Evolutionary conservation across 257 asterid species (phyloP), one percentile per base, ranked within the genome.

Genomic region (Solanum ossicruentum): DNA sequence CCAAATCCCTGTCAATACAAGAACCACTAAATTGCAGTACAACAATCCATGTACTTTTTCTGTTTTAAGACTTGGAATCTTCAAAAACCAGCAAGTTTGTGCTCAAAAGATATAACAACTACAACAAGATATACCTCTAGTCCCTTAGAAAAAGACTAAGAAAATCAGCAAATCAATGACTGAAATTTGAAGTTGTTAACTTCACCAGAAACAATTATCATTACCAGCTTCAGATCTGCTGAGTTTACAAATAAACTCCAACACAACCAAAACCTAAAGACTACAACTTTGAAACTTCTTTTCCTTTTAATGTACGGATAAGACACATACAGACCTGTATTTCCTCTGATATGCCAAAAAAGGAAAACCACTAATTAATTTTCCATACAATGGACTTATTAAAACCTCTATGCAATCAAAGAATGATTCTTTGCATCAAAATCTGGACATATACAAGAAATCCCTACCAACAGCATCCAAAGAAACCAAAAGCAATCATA

Each of bases 1-100:
- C 97, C 82, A 90, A 84, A 36, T 94, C 98, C 93, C 97, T 94
- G 91, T 69, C 80, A 85, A 47, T 73, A 57, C 58, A 69, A 23
- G 55, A 32, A 82, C 75, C 17, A 10, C 72, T 20, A 83, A 52
- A 70, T 77, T 49, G 13, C 18, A 70, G 45, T 77, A 16, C 23
- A 16, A 52, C 49, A 77, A 52, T 77, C 82, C 26, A 36, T 77
- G 26, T 77, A 26, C 65, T 26, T 51, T 77, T 77, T 9, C 6
- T 26, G 61, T 23, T 39, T 47, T 8, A 75, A 23, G 81, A 73
- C n/a, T 20, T 72, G 20, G 58, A 73, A 47, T 73, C 81, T 72
- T 45, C n/a, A 75, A 23, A 13, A 28, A 77, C 26, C 43, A 1
- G 45, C 26, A 15, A 5, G 16, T 43, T 17, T 69, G 32, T n/a